Base-by-base conservation (phyloP, 352 stramenopile genomes). In the Ophiocytium majus region DNA sequence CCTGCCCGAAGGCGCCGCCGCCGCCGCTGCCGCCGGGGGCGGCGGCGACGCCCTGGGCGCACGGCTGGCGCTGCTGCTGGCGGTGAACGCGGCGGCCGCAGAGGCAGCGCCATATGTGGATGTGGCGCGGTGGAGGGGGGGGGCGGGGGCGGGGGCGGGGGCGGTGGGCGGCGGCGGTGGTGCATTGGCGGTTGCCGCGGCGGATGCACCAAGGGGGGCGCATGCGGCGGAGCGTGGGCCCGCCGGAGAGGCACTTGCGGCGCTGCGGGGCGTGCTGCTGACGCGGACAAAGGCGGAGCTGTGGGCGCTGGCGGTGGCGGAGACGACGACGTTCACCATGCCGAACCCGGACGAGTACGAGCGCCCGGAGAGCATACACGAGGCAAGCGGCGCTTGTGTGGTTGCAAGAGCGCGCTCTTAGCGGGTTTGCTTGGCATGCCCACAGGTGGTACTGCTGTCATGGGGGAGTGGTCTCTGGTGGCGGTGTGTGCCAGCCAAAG, bases 311-410 rank as follows among this genome's bases (percentile, higher is more conserved):
- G 88, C 82, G 28, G 80, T 90, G 9, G 76, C 83, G 37, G 88
- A 90, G 50, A 99, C 97, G 19, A 98, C 96, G 34, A 98, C 96
- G 0, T 97, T 94, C 71, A 99, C 97, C 14, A 93, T 96, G 31
- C 91, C 98, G 1, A 97, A 96, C 71, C 96, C 97, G 63, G 97
- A 99, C 86, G 97, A 99, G 86, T 99, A 99, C 89, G 97, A 99
- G 90, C 92, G 98, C 35, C 97, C 97, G 19, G 93, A 96, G 36
- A 96, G 99, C 88, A 98, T 99, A 85, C 92, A 96, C 23, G 97
- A 88, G 84, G 66, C 28, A 23, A 71, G 57, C 23, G 28, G 28
- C 57, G 57, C 57, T 71, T n/a, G n/a, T n/a, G n/a, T n/a, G n/a
- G n/a, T n/a, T n/a, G n/a, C n/a, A n/a, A n/a, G n/a, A n/a, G n/a